Base-by-base conservation (phyloP, 2,329 filamentous ascomycete species). In the Aspergillus spinulosporus region DNA sequence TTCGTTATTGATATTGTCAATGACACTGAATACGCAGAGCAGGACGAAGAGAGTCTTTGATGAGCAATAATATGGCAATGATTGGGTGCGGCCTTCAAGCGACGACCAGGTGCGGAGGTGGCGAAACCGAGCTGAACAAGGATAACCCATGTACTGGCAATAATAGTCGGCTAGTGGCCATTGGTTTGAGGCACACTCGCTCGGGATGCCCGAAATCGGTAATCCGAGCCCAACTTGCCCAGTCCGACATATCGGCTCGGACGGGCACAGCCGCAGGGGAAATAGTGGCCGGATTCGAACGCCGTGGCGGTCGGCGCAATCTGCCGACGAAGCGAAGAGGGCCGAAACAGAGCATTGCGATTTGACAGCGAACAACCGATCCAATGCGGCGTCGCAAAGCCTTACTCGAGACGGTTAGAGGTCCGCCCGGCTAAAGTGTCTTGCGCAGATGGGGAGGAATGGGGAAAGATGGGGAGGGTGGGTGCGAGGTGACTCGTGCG, bases 191-290 rank as follows among this genome's bases (percentile, higher is more conserved):
- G 21, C 21, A 21, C 21, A 21, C 21, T 21, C 21, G 21, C 21
- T 21, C 21, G 21, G 21, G 21, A 21, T 21, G 21, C 21, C 21
- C 21, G 21, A 21, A 21, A 21, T 21, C 21, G 21, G 21, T 21
- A 21, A 21, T 21, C 21, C 21, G 21, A 21, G 21, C 21, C 21
- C 21, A 21, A 21, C 21, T 21, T 21, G 21, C 21, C 21, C 21
- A 29, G 11, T 21, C 34, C 14, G 32, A 15, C 6, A 14, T 11
- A 32, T 51, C 47, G 32, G 53, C 34, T 56, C 53, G 47, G 53
- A 21, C 21, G 21, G 21, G 31, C 40, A 29, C 14, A 46, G 45
- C 52, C 36, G 52, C 44, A 8, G 36, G 32, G 36, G 42, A 28
- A 46, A 34, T 21, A 34, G 15, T 40, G 43, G 36, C 21, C 32